Percentiles rank a stretch among this genome's conserved stretches.
Evolutionary conservation across 2,329 filamentous ascomycete genomes (phyloP).

Genomic region (Claviceps purpurea): DNA sequence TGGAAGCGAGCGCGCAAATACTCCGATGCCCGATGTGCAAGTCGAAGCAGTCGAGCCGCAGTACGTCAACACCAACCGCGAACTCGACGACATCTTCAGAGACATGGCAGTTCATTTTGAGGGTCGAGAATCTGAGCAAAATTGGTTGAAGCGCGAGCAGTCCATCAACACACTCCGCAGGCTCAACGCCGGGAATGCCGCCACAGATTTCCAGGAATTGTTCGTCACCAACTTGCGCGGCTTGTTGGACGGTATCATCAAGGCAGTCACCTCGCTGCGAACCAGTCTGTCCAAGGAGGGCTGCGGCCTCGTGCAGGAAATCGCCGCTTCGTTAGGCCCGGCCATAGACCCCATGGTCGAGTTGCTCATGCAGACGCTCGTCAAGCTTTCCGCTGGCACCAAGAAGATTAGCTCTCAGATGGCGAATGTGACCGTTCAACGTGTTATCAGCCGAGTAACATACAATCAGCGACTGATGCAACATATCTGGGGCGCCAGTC

Average conservation of each 20-base stretch:
- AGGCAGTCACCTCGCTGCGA: constrained; percentile 67
- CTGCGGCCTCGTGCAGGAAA: constrained; percentile 71
- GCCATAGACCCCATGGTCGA: constrained; percentile 82
- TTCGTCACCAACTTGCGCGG: constrained; percentile 60
- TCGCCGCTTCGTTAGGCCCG: constrained; percentile 62
- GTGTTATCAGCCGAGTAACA: constrained; percentile 63
- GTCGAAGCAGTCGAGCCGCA: constrained; percentile 62
- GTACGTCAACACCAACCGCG: constrained; percentile 71
- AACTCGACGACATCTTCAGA: constrained; percentile 76
- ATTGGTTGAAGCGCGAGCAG: constrained; percentile 82
- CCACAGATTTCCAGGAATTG: constrained; percentile 57
- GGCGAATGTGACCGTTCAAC: constrained; percentile 69
- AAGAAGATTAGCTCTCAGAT: constrained; percentile 87
- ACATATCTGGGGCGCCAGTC: constrained; percentile 67
- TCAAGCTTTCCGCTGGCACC: constrained; percentile 79
- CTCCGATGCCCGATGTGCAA: constrained; percentile 51
- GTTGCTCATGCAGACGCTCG: constrained; percentile 72
- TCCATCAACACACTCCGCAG: constrained; percentile 62
- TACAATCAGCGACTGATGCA: constrained; percentile 74
- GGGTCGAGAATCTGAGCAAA: constrained; percentile 77
- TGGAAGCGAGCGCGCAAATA: constrained; percentile 37
- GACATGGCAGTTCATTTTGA: constrained; percentile 76
- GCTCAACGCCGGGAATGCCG: constrained; percentile 72
- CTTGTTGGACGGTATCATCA: constrained; percentile 78
- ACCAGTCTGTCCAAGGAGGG: constrained; percentile 85